Percentiles rank a stretch among this genome's conserved stretches.
Conservation (phyloP, 2,329 filamentous ascomycete genomes). For the Fusarium sp. region DNA sequence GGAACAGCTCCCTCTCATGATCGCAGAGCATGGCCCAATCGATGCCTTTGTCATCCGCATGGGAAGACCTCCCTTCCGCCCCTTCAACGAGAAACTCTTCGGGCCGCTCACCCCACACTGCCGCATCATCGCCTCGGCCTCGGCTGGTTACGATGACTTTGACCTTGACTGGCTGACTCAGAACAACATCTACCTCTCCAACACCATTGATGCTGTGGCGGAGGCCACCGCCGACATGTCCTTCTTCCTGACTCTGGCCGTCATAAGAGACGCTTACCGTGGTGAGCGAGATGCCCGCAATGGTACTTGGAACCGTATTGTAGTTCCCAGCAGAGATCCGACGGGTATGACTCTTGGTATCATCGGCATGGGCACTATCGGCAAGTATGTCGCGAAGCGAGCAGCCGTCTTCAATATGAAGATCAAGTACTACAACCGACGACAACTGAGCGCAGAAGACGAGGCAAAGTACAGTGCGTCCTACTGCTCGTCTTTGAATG, state of each 20-base stretch:
- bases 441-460: conserved; percentile 47
- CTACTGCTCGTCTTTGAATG: conserved; percentile 53
- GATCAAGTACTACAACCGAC: conserved; percentile 58
- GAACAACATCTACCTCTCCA: conserved; percentile 64
- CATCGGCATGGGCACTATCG: conserved; percentile 62
- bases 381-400: conserved; percentile 56
- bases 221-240: conserved; percentile 66
- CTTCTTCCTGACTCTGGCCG: conserved; percentile 48
- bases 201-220: conserved; percentile 63
- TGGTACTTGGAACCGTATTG: conserved; percentile 53
- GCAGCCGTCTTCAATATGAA: conserved; percentile 57
- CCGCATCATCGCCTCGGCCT: conserved; percentile 60
- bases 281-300: conserved; percentile 52
- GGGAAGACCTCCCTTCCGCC: conserved; percentile 61
- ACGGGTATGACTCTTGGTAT: conserved; percentile 59
- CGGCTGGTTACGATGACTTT: conserved; percentile 62
- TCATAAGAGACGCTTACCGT: conserved; percentile 58
- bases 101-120: conserved; percentile 54
- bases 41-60: conserved; percentile 63
- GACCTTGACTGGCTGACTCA: conserved; percentile 57
- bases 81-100: conserved; percentile 61
- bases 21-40: conserved; percentile 54
- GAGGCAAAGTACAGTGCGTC: conserved; percentile 51
- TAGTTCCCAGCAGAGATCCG: conserved; percentile 55
- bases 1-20: conserved; percentile 50